phyloP scores from a whole-genome alignment of 257 asterid genomes.

The Solanum dulcamara region DNA sequence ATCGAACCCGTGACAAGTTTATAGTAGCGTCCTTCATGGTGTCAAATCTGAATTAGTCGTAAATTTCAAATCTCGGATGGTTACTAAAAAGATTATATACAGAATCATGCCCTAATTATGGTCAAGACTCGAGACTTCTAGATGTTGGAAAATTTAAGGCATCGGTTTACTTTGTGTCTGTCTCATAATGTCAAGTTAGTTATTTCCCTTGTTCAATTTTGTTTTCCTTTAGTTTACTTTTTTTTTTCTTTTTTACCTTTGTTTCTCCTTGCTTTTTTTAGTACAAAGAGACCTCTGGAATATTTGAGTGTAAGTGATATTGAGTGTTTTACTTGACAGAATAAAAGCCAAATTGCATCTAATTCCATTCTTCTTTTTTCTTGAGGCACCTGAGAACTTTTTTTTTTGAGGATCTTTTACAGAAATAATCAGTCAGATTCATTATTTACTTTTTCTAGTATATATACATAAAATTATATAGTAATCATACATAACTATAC shows the following conservation, averaged over 20 bases:
- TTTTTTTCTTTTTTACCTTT: neutral
- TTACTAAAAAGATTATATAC: neutral
- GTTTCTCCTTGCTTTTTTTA: constrained; percentile 18
- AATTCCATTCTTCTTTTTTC: constrained; percentile 21
- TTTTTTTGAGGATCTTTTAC: neutral
- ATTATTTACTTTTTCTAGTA: neutral
- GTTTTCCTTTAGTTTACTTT: neutral
- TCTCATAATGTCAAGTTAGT: neutral
- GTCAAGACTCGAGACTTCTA: constrained; percentile 22
- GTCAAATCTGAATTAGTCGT: neutral
- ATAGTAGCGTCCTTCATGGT: fast-evolving
- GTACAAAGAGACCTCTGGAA: constrained; percentile 21
- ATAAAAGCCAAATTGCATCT: constrained; percentile 28
- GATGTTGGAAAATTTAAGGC: constrained; percentile 13
- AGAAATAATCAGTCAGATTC: neutral
- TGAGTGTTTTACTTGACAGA: constrained; percentile 18
- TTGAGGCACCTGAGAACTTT: neutral
- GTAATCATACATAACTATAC: no score
- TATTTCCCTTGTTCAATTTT: constrained; percentile 1
- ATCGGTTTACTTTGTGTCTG: neutral
- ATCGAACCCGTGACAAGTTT: neutral
- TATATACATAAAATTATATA: neutral
- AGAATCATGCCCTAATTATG: constrained; percentile 1
- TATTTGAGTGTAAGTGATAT: constrained; percentile 1
- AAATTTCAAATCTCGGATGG: neutral